Base-by-base conservation (phyloP, 2,329 filamentous ascomycete genomes). In the Diplodia sapinea region DNA sequence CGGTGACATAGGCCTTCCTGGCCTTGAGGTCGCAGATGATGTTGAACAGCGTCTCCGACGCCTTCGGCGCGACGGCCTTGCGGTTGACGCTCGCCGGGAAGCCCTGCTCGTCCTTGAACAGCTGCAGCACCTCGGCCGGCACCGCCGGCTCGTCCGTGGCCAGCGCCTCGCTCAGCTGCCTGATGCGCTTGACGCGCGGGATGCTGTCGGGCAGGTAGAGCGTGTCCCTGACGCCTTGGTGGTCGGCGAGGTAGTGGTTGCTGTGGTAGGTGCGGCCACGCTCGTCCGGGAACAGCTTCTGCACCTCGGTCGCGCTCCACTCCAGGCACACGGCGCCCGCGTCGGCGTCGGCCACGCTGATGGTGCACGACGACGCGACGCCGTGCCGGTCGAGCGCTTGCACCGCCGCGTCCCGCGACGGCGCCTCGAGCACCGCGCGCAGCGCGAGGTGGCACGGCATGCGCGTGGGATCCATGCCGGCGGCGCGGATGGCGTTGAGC, bases 401-500 rank as follows among this genome's bases (percentile, higher is more conserved):
- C 1, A 86, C 77, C 13, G 86, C 86, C 54, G 82, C 80, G 0
- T 76, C 76, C 0, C 80, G 80, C 2, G 82, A 85, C 0, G 31
- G 63, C 33, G 82, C 84, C 63, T 90, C 87, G 1, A 90, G 75
- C 4, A 82, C 83, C 20, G 82, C 75, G 1, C 88, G 80, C 6
- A 90, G 79, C 0, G 85, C 87, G 7, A 90, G 78, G 72, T 90
- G 88, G n/a, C 88, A 84, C 0, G 88, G 88, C 2, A 89, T 71
- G 8, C 81, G 82, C 0, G 76, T 75, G 2, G 76, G 71, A 71
- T 87, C 81, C 57, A 88, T 82, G 0, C 87, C 86, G 2, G 82
- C 80, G 3, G 85, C 86, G 49, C 82, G 81, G 69, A 90, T 87
- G 0, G 88, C 88, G 69, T 90, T 90, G 9, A 90, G 78, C 52